Percentiles rank a stretch among this genome's conserved stretches.
phyloP scores from a whole-genome alignment of 495 filamentous ascomycete genomes.

The Talaromyces borbonicus region DNA sequence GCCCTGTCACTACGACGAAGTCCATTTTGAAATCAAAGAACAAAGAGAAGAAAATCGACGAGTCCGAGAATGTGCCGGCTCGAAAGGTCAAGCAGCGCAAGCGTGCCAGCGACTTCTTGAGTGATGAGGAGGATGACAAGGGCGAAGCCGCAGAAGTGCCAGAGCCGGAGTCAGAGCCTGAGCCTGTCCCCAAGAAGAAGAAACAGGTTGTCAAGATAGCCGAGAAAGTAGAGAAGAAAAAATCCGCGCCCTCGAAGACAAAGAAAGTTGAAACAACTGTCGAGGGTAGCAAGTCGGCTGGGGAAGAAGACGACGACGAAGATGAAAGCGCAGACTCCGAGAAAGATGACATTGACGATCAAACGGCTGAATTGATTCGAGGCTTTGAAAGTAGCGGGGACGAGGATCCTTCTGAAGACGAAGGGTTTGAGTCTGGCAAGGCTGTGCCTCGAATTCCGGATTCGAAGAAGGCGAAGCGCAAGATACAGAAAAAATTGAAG shows the following conservation, averaged over 20 bases:
- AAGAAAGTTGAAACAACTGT: conserved; percentile 12
- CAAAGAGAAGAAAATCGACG: neutral
- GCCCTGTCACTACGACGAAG: conserved; percentile 25
- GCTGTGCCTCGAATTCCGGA: conserved; percentile 50
- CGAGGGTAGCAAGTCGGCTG: conserved; percentile 19
- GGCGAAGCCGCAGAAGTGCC: conserved; percentile 20
- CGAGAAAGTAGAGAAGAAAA: conserved; percentile 20
- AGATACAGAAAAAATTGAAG: conserved; percentile 43
- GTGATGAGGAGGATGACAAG: conserved; percentile 27
- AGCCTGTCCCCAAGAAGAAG: too few relatives aligned
- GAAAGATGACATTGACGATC: conserved; percentile 48
- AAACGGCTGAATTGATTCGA: conserved; percentile 58
- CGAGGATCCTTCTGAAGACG: conserved; percentile 42
- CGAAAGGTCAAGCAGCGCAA: conserved; percentile 40
- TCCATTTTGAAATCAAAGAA: conserved; percentile 31
- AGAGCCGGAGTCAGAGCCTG: conserved; percentile 11
- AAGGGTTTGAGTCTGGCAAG: conserved; percentile 46
- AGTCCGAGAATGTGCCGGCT: conserved; percentile 23
- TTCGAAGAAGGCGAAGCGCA: conserved; percentile 53
- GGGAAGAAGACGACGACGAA: conserved; percentile 18
- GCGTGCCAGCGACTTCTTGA: conserved; percentile 44
- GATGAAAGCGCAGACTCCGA: conserved; percentile 27
- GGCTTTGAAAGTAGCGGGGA: conserved; percentile 78
- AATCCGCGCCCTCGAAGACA: conserved; percentile 18
- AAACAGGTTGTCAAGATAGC: conserved; percentile 6